A percentile compares a stretch with the other conserved stretches of the same genome.
Conservation (phyloP, 768 basidiomycete species). For the Bullera alba region DNA sequence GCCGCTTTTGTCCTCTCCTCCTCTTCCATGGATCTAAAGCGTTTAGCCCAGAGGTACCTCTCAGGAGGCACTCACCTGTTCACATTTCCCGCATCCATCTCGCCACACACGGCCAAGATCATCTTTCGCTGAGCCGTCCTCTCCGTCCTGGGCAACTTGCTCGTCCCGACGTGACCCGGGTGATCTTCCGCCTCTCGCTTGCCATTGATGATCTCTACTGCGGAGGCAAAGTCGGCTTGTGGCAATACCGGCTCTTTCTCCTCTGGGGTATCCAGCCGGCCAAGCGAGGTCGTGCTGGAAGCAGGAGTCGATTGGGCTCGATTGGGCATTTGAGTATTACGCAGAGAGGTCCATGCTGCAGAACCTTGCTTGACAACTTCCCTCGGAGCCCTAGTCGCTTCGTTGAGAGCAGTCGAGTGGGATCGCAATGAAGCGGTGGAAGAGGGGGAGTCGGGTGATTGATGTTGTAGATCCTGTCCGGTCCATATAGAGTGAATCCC, state of each 20-base stretch:
- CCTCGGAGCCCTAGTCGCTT: constrained; percentile 2
- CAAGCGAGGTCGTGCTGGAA: not conserved
- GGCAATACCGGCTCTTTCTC: not conserved
- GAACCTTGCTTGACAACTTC: constrained; percentile 18
- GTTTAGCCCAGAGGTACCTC: not conserved
- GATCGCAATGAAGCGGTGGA: constrained; percentile 7
- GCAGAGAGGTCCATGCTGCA: constrained; percentile 20
- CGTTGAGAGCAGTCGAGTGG: not conserved
- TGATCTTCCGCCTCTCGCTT: constrained; percentile 5
- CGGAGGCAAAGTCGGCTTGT: constrained; percentile 1
- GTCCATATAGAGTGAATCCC: constrained; percentile 41
- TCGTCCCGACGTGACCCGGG: not conserved
- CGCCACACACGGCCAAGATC: constrained; percentile 33
- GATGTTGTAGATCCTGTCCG: not conserved
- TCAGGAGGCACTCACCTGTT: constrained; percentile 16
- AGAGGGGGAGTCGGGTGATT: not conserved
- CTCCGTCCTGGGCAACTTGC: constrained; percentile 12
- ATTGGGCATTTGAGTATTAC: not conserved
- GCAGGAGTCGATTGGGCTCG: not conserved
- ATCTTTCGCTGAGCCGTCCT: constrained; percentile 27
- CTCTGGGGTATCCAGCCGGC: not conserved
- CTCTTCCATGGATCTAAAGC: constrained; percentile 14
- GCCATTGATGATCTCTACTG: constrained; percentile 1
- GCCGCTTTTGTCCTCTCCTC: constrained; percentile 39
- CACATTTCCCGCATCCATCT: constrained; percentile 11